Base-by-base conservation (phyloP, 2,329 filamentous ascomycete genomes). In the Elsinoe necatrix region DNA sequence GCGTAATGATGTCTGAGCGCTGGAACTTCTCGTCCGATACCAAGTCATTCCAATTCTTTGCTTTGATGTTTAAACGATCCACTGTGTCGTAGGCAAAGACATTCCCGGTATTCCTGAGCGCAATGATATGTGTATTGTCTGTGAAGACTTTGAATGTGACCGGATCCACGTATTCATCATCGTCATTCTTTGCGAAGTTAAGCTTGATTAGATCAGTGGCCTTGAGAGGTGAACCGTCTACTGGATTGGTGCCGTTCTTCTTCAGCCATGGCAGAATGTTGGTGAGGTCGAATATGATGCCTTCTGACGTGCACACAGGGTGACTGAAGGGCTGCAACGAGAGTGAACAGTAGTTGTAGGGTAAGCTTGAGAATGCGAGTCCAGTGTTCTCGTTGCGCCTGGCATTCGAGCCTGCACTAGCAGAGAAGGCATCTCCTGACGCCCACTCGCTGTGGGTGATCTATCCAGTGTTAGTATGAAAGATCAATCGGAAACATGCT, bases 391-490 rank as follows among this genome's bases (percentile, higher is more conserved):
- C 78, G 62, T 66, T 78, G 71, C 73, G 84, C 69, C 68, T 80
- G 70, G 77, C 75, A 52, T 84, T 84, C 57, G 86, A 81, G 64
- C 83, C 83, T 57, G 85, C 85, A 68, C 84, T 91, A 63, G 90
- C 89, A 29, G 87, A 87, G 73, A 88, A 96, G 58, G 89, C 84
- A 71, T 96, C 91, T 48, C 86, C 83, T 4, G 90, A 95, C 6
- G 89, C 85, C 93, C 93, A 98, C 78, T 98, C 93, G 39, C 89
- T 95, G 75, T 98, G 95, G 56, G 93, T 98, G 67, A 98, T 98
- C 80, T 84, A 63, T 18, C 14, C 3, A 12, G 1, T 29, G 54
- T 56, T 16, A 57, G 56, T 29, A 35, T 18, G 21, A 34, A 61
- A 59, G 50, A 51, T 50, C 43, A 25, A n/a, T n/a, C n/a, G 37